Evolutionary conservation across 2,329 filamentous ascomycete genomes (phyloP).

Genomic region (Aspergillus carbonarius): DNA sequence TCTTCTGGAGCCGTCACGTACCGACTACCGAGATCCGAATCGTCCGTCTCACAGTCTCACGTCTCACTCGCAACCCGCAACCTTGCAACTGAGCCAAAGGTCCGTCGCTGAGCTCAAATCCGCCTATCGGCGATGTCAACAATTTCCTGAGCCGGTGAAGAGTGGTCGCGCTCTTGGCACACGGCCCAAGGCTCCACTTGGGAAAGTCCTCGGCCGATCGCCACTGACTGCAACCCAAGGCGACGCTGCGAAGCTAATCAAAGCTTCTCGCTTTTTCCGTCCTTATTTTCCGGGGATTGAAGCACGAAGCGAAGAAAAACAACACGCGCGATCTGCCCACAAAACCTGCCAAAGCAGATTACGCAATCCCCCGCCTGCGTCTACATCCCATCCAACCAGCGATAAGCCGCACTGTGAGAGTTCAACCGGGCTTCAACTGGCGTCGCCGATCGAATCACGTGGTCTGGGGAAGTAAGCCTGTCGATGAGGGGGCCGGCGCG

Average conservation of each 20-base stretch:
- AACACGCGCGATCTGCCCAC: background rate
- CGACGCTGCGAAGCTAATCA: background rate
- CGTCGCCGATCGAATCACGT: slow-evolving; percentile 1
- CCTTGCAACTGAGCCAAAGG: too few species aligned
- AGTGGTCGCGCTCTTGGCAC: background rate
- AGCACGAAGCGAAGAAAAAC: background rate
- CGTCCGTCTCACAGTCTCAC: background rate
- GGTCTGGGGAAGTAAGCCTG: background rate
- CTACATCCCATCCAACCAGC: background rate
- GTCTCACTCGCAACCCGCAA: too few species aligned
- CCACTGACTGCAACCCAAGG: background rate
- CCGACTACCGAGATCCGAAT: background rate
- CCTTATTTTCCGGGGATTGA: background rate
- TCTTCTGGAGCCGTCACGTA: background rate
- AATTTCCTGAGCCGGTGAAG: background rate
- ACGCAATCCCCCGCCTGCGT: background rate
- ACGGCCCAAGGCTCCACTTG: background rate
- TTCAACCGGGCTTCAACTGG: background rate
- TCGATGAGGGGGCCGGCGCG: background rate
- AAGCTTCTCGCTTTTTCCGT: background rate
- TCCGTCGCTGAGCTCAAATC: background rate
- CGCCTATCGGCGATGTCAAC: background rate
- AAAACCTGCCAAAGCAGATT: background rate
- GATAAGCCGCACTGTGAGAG: background rate
- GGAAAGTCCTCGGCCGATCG: background rate